A percentile compares a stretch with the other conserved stretches of the same genome.
Evolutionary conservation across 2,329 filamentous ascomycete species (phyloP).

Genomic region (Aureobasidium sp.): DNA sequence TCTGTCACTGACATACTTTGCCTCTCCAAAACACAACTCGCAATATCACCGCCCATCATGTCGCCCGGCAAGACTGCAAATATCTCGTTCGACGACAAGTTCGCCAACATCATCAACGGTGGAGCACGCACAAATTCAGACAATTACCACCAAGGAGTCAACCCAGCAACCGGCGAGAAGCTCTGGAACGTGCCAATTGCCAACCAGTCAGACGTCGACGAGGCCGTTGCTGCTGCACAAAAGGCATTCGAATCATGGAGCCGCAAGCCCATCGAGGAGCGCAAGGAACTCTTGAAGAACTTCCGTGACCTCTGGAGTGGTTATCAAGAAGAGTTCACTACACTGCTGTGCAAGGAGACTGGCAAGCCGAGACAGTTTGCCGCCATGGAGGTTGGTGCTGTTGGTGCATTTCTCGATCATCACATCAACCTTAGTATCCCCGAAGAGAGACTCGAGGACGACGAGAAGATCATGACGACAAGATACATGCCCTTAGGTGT

Average conservation of each 20-base stretch:
- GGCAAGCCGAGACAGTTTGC: conserved; percentile 35
- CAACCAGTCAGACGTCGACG: conserved; percentile 30
- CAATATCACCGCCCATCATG: conserved; percentile 25
- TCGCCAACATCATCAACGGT: conserved; percentile 33
- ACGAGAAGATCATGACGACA: conserved; percentile 39
- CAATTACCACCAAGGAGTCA: conserved; percentile 25
- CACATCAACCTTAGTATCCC: conserved; percentile 29
- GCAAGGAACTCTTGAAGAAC: conserved; percentile 28
- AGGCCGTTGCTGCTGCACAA: conserved; percentile 28
- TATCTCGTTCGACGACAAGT: conserved; percentile 27
- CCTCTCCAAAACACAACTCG: neutral
- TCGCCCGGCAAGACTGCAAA: conserved; percentile 35
- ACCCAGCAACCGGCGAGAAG: conserved; percentile 29
- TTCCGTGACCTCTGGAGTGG: conserved; percentile 25
- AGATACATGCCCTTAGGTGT: conserved; percentile 41
- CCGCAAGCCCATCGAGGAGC: conserved; percentile 25
- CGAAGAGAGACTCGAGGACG: conserved; percentile 35
- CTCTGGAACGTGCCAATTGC: conserved; percentile 30
- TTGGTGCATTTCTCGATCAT: conserved; percentile 29
- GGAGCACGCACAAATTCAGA: conserved; percentile 23
- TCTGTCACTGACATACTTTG: neutral
- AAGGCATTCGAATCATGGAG: conserved; percentile 31
- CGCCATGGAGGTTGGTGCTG: conserved; percentile 30
- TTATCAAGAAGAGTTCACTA: conserved; percentile 28
- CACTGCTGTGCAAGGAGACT: conserved; percentile 29